Percentiles rank a stretch among this genome's conserved stretches.
Conservation (phyloP, 495 filamentous ascomycete genomes). For the Letharia columbiana region DNA sequence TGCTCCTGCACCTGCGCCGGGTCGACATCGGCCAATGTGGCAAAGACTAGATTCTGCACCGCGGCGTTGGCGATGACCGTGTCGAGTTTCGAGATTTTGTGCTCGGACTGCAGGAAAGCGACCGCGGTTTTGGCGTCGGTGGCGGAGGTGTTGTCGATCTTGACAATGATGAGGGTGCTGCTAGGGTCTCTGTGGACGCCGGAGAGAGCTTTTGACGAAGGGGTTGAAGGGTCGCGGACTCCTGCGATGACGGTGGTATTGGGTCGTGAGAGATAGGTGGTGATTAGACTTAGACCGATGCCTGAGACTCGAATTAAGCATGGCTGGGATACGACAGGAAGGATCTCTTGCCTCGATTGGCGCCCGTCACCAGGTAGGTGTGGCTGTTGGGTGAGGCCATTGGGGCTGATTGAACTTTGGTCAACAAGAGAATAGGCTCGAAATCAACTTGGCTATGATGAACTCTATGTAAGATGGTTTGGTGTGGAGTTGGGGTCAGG, state of each 20-base stretch:
- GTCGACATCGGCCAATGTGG: slow-evolving; percentile 21
- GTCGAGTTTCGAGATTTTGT: slow-evolving; percentile 35
- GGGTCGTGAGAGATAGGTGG: slow-evolving; percentile 33
- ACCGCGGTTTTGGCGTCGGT: slow-evolving; percentile 27
- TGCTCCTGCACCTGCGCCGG: slow-evolving; percentile 29
- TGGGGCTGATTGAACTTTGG: too few relatives aligned
- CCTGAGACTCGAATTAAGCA: slow-evolving; percentile 24
- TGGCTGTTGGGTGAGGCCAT: too few relatives aligned
- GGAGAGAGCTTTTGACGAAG: slow-evolving; percentile 6
- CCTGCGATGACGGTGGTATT: slow-evolving; percentile 42
- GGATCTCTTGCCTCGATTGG: background rate
- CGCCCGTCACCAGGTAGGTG: background rate
- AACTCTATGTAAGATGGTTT: too few relatives aligned
- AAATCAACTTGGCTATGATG: too few relatives aligned
- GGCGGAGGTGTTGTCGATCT: slow-evolving; percentile 33
- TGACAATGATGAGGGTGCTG: slow-evolving; percentile 34
- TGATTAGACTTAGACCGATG: slow-evolving; percentile 37
- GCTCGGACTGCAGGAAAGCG: slow-evolving; percentile 1
- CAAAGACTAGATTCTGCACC: slow-evolving; percentile 17
- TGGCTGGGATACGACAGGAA: too few relatives aligned
- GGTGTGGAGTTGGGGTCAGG: too few relatives aligned
- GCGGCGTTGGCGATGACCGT: slow-evolving; percentile 46
- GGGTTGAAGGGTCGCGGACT: slow-evolving; percentile 27
- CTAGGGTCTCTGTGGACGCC: slow-evolving; percentile 26
- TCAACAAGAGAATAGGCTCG: too few relatives aligned